Conservation (phyloP, 805 yeast genomes). For the Candida sonorensis region DNA sequence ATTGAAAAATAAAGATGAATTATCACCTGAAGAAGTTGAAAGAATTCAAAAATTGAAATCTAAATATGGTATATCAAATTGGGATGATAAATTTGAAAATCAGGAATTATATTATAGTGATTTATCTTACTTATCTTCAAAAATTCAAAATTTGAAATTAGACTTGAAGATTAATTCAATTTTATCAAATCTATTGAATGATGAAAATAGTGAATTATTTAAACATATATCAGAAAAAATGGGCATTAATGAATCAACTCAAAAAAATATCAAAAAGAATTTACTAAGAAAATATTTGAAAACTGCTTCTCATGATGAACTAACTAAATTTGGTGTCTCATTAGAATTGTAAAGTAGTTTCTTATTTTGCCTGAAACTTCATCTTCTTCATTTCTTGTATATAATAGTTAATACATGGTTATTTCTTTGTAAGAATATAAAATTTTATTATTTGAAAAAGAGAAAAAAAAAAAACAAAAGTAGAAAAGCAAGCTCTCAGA, state of each 20-base stretch:
- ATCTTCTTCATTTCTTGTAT: too few relatives aligned
- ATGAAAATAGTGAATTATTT: slow-evolving; percentile 30
- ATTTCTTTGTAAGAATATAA: too few relatives aligned
- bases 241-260: slow-evolving; percentile 34
- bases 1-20: slow-evolving; percentile 7
- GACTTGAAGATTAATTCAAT: slow-evolving; percentile 15
- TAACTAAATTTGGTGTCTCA: slow-evolving; percentile 19
- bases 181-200: slow-evolving; percentile 16
- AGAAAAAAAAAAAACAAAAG: too few relatives aligned
- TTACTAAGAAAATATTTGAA: slow-evolving; percentile 54
- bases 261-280: slow-evolving; percentile 60
- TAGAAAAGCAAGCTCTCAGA: too few relatives aligned
- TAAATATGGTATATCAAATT: slow-evolving; percentile 23
- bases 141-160: slow-evolving; percentile 13
- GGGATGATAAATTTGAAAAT: slow-evolving; percentile 19
- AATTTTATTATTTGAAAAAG: too few relatives aligned
- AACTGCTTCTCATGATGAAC: slow-evolving; percentile 20
- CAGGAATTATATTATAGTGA: slow-evolving; percentile 25
- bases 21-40: slow-evolving; percentile 26
- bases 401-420: too few relatives aligned
- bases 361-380: too few relatives aligned
- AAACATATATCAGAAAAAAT: slow-evolving; percentile 28
- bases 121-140: slow-evolving; percentile 16
- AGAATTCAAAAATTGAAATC: slow-evolving; percentile 31
- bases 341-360: slow-evolving; percentile 4